phyloP scores from a whole-genome alignment of 169 alveolate genomes.

The Plasmodium cynomolgi region DNA sequence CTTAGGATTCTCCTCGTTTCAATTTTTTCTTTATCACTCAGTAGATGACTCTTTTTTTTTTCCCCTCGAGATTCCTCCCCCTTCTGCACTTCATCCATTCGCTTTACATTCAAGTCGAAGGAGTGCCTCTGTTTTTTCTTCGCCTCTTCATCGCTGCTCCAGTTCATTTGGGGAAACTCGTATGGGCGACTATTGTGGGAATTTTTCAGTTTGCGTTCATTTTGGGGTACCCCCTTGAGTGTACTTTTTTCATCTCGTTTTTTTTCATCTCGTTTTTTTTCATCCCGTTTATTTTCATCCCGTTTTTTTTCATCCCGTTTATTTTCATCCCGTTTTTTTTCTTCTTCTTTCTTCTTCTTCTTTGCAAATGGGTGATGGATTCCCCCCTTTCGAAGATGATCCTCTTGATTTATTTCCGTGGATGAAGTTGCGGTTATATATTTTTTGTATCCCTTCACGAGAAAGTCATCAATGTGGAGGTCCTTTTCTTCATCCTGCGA shows the following conservation, averaged over 20 bases:
- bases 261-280: not conserved
- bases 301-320: not conserved
- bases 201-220: not conserved
- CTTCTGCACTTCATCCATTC: not conserved
- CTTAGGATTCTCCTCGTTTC: not conserved
- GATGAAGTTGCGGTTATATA: not conserved
- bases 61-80: not conserved
- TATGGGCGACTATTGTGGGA: not conserved
- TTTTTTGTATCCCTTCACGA: slow-evolving; percentile 41
- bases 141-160: not conserved
- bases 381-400: not conserved
- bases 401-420: not conserved
- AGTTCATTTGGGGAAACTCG: not conserved
- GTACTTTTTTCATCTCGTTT: not conserved
- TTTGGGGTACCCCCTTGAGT: not conserved
- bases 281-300: not conserved
- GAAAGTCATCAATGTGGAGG: slow-evolving; percentile 13
- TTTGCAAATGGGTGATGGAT: not conserved
- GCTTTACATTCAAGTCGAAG: not conserved
- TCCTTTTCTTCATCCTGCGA: slow-evolving; percentile 12
- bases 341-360: not conserved
- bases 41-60: not conserved
- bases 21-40: not conserved
- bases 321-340: not conserved
- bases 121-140: not conserved